These are phyloP conservation scores for Thielaviopsis euricoi DNA, from an alignment of 2,329 filamentous ascomycete genomes.

Conservation along the genomic window DNA sequence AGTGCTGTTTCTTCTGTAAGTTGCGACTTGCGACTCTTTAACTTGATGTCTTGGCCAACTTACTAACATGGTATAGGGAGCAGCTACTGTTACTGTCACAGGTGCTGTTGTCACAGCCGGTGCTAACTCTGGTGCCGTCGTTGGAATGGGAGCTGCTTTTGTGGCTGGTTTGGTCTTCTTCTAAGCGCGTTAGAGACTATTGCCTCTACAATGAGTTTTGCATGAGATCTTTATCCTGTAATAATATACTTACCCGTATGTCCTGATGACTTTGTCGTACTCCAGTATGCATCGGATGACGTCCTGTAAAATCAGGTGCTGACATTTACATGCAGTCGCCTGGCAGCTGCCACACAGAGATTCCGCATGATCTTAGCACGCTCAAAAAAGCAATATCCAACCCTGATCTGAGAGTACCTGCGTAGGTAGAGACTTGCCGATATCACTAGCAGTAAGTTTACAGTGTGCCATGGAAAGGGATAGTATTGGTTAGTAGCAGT, in stretches of 20 bases:
- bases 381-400: neutral
- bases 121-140: neutral
- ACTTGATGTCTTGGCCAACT: neutral
- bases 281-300: neutral
- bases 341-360: neutral
- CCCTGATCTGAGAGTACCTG: no score
- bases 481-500: no score
- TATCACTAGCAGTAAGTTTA: neutral
- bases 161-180: slow-evolving; percentile 5
- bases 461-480: neutral
- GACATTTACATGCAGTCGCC: neutral
- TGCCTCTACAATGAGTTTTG: neutral
- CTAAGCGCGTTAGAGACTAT: neutral
- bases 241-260: neutral
- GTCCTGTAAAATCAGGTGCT: neutral
- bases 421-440: neutral
- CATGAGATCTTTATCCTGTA: neutral
- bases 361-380: neutral
- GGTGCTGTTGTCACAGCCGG: slow-evolving; percentile 6
- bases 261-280: neutral
- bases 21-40: neutral
- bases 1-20: slow-evolving; percentile 4
- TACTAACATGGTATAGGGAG: neutral
- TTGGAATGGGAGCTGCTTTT: slow-evolving; percentile 4
- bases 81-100: neutral